A percentile compares a stretch with the other conserved stretches of the same genome.
phyloP scores from a whole-genome alignment of 2,329 filamentous ascomycete genomes.

The Alternaria ventricosa region DNA sequence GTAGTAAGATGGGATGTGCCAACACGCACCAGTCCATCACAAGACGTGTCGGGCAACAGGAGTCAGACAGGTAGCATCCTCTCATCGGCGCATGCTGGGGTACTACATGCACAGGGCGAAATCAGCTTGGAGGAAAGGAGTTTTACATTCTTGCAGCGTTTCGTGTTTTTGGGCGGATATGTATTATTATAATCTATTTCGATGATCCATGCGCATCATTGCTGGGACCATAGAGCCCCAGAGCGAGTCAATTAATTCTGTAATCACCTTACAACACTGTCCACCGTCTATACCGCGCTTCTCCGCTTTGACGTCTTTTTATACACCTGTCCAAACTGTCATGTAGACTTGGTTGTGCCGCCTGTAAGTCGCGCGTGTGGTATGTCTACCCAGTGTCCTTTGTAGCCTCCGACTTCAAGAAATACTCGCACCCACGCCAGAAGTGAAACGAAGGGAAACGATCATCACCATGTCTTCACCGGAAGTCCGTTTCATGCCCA shows the following conservation, averaged over 20 bases:
- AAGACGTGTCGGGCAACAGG: background rate
- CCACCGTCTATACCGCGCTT: background rate
- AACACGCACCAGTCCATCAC: background rate
- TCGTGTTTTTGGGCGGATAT: background rate
- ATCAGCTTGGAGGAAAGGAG: background rate
- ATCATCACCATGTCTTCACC: background rate
- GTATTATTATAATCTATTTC: background rate
- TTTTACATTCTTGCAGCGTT: background rate
- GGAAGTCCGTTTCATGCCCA: background rate
- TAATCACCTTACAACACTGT: background rate
- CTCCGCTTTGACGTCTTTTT: background rate
- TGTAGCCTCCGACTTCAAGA: no score
- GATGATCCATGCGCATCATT: background rate
- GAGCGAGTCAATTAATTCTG: background rate
- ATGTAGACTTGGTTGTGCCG: background rate
- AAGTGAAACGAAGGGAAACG: background rate
- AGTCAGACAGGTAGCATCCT: background rate
- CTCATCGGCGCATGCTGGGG: background rate
- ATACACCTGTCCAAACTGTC: background rate
- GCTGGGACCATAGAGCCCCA: background rate
- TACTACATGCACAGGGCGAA: background rate
- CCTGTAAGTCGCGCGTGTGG: background rate
- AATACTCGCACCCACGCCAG: background rate
- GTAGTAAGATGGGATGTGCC: background rate
- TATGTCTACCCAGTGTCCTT: no score